These are phyloP conservation scores for Oemleria cerasiformis DNA, from an alignment of 306 rosid genomes.

Conservation along the genomic window DNA sequence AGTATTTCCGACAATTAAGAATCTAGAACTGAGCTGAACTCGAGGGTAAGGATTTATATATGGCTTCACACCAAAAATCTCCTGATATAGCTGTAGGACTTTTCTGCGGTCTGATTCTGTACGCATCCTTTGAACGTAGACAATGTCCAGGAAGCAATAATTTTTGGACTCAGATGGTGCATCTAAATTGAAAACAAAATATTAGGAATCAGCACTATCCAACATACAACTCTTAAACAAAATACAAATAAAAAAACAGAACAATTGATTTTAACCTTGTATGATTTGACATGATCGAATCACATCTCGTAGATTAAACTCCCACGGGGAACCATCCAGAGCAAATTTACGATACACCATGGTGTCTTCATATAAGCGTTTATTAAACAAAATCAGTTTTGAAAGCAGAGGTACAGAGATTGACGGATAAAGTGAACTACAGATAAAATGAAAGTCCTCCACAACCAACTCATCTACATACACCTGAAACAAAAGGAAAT, in stretches of 20 bases:
- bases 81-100: conserved; percentile 60
- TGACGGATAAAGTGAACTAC: conserved; percentile 62
- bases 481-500: conserved; percentile 55
- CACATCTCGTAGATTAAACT: conserved; percentile 92
- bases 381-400: conserved; percentile 67
- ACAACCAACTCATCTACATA: conserved; percentile 81
- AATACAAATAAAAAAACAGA: conserved; percentile 13
- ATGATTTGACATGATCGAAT: conserved; percentile 87
- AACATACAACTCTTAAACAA: not conserved
- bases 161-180: conserved; percentile 39
- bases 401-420: conserved; percentile 53
- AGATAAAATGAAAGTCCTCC: conserved; percentile 76
- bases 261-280: conserved; percentile 44
- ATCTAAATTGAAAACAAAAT: conserved; percentile 41
- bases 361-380: conserved; percentile 71
- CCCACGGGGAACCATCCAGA: conserved; percentile 93
- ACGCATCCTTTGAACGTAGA: conserved; percentile 93
- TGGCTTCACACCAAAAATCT: conserved; percentile 56
- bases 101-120: conserved; percentile 72
- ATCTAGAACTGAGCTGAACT: conserved; percentile 44
- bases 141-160: conserved; percentile 67
- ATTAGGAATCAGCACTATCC: conserved; percentile 15
- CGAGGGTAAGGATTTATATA: conserved; percentile 75
- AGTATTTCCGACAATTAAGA: conserved; percentile 62
- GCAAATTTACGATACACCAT: conserved; percentile 70